Evolutionary conservation across 768 basidiomycete species (phyloP), one percentile per base, ranked within the genome.

Genomic region (Psilocybe azurescens): DNA sequence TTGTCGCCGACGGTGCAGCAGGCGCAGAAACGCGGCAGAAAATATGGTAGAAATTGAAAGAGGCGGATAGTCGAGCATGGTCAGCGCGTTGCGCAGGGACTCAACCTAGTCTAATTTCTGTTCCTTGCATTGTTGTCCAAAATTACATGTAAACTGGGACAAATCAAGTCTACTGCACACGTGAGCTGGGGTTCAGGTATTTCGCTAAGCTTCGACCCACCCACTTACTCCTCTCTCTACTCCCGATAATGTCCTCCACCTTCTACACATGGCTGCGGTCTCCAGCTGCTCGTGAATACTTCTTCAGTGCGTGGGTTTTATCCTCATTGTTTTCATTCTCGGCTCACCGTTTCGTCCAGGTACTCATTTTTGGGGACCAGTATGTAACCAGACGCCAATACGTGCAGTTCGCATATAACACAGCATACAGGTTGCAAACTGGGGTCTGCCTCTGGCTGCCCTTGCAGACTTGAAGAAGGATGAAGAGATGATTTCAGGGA

Each of bases 321-420:
- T 14, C 44, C 14, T 16, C 13, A 39, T 28, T 30, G 5, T 36
- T 9, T 62, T 62, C 38, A 29, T 53, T 39, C 41, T 20, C 41
- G 65, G n/a, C 39, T 61, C 68, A 49, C n/a, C 69, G n/a, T 29
- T 30, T 62, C 62, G 52, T 58, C 33, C 60, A 97, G 95, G 95
- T 72, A 97, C 95, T 65, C 95, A 97, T 77, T 97, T 97, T 81
- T 97, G 95, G 95, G 95, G 95, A 68, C 95, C 95, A 63, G 95
- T 97, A 64, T 74, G 93, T 88, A 69, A 47, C 60, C 60, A 53
- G 5, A 38, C 36, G 30, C 14, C 44, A 33, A 46, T 65, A 32
- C 51, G 59, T 61, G 36, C 48, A 32, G 50, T 65, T 60, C 50
- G 50, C 28, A 46, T 64, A 58, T 68, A 59, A 66, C 64, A 53